Evolutionary conservation across 2,329 filamentous ascomycete species (phyloP).

Genomic region (Xylariaceae sp.): DNA sequence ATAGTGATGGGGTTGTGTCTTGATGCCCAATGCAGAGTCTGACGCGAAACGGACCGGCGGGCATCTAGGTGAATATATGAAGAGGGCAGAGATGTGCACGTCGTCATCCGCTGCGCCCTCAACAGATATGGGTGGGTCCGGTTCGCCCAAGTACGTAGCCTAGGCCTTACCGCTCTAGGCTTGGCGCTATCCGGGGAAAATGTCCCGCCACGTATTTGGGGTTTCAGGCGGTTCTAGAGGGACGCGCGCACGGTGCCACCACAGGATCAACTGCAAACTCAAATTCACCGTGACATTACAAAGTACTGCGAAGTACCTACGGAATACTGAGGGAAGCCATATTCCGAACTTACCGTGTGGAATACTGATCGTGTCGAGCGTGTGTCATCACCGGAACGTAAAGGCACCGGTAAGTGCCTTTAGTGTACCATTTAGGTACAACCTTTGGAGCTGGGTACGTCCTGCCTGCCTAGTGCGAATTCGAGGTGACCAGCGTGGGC

Average conservation of each 20-base stretch:
- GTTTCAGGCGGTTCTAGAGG: not conserved
- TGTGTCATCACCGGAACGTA: too few relatives aligned
- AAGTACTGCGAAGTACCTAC: too few relatives aligned
- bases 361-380: too few relatives aligned
- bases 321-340: too few relatives aligned
- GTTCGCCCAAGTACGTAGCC: not conserved
- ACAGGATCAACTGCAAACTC: not conserved
- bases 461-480: too few relatives aligned
- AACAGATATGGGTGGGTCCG: not conserved
- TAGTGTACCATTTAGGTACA: too few relatives aligned
- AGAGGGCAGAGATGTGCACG: slow-evolving; percentile 4
- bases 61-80: not conserved
- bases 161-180: not conserved
- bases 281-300: not conserved
- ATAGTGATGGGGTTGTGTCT: too few relatives aligned
- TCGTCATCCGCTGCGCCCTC: slow-evolving; percentile 9
- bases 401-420: too few relatives aligned
- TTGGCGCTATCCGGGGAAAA: slow-evolving; percentile 13
- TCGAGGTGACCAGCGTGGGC: too few relatives aligned
- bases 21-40: not conserved
- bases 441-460: too few relatives aligned
- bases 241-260: not conserved
- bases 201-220: not conserved
- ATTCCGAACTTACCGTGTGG: too few relatives aligned
- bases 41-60: not conserved